These are phyloP conservation scores for Leccinum imitatum DNA, from an alignment of 768 basidiomycete species.

Conservation along the genomic window DNA sequence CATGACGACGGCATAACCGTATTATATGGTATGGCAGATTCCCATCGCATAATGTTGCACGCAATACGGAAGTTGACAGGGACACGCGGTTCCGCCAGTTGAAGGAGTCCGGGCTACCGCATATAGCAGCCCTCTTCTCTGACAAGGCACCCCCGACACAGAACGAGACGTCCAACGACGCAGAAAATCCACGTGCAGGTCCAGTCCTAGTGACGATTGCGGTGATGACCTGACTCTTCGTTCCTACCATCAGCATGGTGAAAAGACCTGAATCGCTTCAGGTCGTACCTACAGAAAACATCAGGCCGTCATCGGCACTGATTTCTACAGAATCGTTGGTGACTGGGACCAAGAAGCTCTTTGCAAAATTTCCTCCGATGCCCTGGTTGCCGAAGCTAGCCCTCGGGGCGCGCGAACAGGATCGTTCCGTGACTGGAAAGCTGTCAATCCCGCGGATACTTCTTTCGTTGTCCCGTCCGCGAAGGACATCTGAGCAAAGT, in stretches of 20 bases:
- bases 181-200: constrained; percentile 7
- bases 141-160: background rate
- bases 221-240: background rate
- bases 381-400: background rate
- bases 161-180: background rate
- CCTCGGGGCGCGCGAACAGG: background rate
- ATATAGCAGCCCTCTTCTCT: constrained; percentile 11
- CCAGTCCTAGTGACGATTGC: constrained; percentile 16
- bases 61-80: background rate
- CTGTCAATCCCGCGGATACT: constrained; percentile 8
- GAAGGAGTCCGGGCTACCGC: background rate
- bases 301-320: background rate
- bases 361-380: background rate
- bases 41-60: background rate
- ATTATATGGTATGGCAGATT: background rate
- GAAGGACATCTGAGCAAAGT: constrained; percentile 9
- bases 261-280: background rate
- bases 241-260: background rate
- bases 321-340: constrained; percentile 10
- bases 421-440: constrained; percentile 3
- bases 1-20: constrained; percentile 2
- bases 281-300: constrained; percentile 3
- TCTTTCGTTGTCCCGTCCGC: background rate
- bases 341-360: background rate
- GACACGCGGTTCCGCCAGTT: background rate